Conservation (phyloP, 2,329 filamentous ascomycete species). For the Colletotrichum tofieldiae region DNA sequence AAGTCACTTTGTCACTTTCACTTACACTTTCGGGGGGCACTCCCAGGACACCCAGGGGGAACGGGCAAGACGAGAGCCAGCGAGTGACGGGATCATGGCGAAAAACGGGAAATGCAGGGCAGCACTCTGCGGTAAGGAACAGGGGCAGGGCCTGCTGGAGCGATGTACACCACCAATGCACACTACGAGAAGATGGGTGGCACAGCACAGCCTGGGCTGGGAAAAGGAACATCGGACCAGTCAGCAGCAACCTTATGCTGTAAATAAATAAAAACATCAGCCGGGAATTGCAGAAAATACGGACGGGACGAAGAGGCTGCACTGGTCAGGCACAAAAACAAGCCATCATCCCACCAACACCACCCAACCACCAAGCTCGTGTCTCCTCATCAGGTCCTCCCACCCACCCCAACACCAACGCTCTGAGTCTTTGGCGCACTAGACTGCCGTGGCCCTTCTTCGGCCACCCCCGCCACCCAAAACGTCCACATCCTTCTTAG, state of each 20-base stretch:
- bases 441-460: slow-evolving; percentile 17
- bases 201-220: slow-evolving; percentile 31
- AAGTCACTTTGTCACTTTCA: slow-evolving; percentile 15
- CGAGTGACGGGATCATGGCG: slow-evolving; percentile 25
- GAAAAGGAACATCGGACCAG: slow-evolving; percentile 14
- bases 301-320: not conserved
- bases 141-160: slow-evolving; percentile 36
- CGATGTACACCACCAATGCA: slow-evolving; percentile 20
- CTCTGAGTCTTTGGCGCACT: slow-evolving; percentile 34
- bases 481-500: slow-evolving; percentile 6
- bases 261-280: slow-evolving; percentile 1
- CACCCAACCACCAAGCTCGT: slow-evolving; percentile 1
- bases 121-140: slow-evolving; percentile 18
- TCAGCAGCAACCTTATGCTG: slow-evolving; percentile 16
- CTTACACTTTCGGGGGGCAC: not conserved
- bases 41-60: not conserved
- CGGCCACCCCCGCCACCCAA: slow-evolving; percentile 12
- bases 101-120: slow-evolving; percentile 32
- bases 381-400: not conserved
- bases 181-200: slow-evolving; percentile 25
- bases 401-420: not conserved
- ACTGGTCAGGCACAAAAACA: slow-evolving; percentile 9
- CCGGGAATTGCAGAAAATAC: slow-evolving; percentile 19
- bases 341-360: not conserved
- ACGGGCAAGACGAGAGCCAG: slow-evolving; percentile 1